Percentiles rank a stretch among this genome's conserved stretches.
Evolutionary conservation across 495 filamentous ascomycete genomes (phyloP).

Genomic region (Aspergillus saccharolyticus): DNA sequence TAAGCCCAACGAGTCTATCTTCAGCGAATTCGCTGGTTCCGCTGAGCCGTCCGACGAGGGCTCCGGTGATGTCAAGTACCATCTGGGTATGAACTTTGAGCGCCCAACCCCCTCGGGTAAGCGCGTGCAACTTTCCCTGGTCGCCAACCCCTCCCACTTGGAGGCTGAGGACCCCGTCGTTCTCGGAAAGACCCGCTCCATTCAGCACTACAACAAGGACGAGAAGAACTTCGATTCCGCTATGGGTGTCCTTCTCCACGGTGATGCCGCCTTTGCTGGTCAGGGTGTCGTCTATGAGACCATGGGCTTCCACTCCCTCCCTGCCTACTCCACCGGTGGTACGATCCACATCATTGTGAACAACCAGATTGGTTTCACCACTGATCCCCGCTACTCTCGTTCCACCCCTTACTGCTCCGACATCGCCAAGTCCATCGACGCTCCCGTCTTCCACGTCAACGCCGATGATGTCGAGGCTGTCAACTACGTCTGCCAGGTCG

Average conservation of each 20-base stretch:
- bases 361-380: constrained; percentile 99
- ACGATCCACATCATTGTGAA: constrained; percentile 97
- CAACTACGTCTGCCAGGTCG: constrained; percentile 96
- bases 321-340: constrained; percentile 92
- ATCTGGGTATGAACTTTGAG: constrained; percentile 99
- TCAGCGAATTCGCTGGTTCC: constrained; percentile 93
- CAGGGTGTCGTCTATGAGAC: constrained; percentile 98
- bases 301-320: constrained; percentile 92
- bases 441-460: constrained; percentile 98
- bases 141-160: constrained; percentile 97
- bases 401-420: constrained; percentile 99
- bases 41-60: constrained; percentile 88
- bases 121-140: constrained; percentile 94
- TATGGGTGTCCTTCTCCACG: constrained; percentile 93
- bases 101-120: constrained; percentile 96
- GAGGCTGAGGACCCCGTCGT: constrained; percentile 98
- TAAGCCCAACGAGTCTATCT: constrained; percentile 99
- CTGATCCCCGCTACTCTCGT: constrained; percentile 94
- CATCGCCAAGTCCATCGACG: constrained; percentile 97
- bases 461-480: constrained; percentile 96
- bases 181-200: constrained; percentile 92
- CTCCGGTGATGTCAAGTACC: constrained; percentile 98
- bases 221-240: constrained; percentile 80
- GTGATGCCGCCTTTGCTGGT: constrained; percentile 92
- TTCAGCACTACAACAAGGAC: constrained; percentile 98